phyloP scores from a whole-genome alignment of 305 asterid genomes.

The Fraxinus ornus region DNA sequence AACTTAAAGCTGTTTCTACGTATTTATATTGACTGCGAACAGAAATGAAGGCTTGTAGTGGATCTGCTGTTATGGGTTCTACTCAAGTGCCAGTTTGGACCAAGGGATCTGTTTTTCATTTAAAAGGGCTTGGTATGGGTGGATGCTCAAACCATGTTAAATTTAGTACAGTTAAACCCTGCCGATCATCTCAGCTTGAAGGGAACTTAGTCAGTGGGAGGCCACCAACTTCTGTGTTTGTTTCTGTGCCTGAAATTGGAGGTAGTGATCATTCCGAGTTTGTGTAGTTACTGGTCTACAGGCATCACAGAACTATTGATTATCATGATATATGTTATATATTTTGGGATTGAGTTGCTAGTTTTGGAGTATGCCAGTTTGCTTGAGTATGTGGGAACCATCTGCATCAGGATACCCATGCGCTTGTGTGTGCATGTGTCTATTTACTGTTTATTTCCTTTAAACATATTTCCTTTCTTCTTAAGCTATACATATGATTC shows the following conservation, averaged over 20 bases:
- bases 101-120: conserved; percentile 34
- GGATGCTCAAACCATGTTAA: conserved; percentile 38
- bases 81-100: conserved; percentile 42
- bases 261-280: conserved; percentile 31
- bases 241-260: conserved; percentile 46
- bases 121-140: conserved; percentile 34
- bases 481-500: not conserved
- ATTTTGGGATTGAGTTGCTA: not conserved
- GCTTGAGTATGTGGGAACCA: not conserved
- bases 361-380: not conserved
- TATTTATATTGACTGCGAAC: not conserved
- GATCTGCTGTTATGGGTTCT: conserved; percentile 44
- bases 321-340: not conserved
- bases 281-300: not conserved
- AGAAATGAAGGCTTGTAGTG: conserved; percentile 50
- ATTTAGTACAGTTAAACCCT: conserved; percentile 44
- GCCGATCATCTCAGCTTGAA: conserved; percentile 53
- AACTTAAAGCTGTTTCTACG: not conserved
- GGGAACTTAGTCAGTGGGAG: conserved; percentile 67
- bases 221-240: conserved; percentile 56
- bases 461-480: not conserved
- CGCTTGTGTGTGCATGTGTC: not conserved
- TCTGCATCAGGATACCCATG: not conserved
- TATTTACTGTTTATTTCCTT: not conserved
- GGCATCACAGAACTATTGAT: not conserved